A percentile compares a stretch with the other conserved stretches of the same genome.
phyloP scores from a whole-genome alignment of 805 yeast species.

The Lachancea fermentati region DNA sequence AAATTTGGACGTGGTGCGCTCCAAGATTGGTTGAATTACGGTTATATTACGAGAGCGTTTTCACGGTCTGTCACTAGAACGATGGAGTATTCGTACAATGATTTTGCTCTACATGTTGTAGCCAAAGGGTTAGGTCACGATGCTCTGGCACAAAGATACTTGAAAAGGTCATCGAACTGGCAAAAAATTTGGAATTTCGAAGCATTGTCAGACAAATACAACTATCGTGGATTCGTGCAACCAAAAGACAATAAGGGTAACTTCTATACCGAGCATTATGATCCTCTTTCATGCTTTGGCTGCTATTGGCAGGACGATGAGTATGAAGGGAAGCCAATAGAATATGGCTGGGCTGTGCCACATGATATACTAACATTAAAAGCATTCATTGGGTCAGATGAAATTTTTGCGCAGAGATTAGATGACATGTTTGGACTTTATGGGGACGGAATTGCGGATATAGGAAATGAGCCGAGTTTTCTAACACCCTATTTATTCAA shows the following conservation, averaged over 20 bases:
- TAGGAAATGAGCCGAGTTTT: constrained; percentile 37
- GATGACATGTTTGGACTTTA: constrained; percentile 34
- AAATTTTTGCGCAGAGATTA: constrained; percentile 25
- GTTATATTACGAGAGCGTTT: constrained; percentile 31
- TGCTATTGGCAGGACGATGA: constrained; percentile 35
- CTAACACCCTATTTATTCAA: constrained; percentile 34
- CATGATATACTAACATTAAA: constrained; percentile 31
- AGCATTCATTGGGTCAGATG: constrained; percentile 26
- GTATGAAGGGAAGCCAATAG: constrained; percentile 33
- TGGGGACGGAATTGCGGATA: constrained; percentile 30
- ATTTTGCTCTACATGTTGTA: constrained; percentile 32
- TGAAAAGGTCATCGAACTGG: constrained; percentile 34
- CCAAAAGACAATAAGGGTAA: constrained; percentile 30
- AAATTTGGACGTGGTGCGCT: constrained; percentile 35
- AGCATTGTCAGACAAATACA: constrained; percentile 15
- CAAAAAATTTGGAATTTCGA: constrained; percentile 34
- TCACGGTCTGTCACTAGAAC: constrained; percentile 35
- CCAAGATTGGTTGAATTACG: constrained; percentile 32
- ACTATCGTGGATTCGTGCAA: constrained; percentile 33
- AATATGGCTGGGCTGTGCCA: constrained; percentile 36
- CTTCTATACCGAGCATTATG: constrained; percentile 26
- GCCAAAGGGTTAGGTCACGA: constrained; percentile 29
- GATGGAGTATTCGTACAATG: constrained; percentile 36
- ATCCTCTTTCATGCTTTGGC: constrained; percentile 31
- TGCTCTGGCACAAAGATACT: constrained; percentile 25